A percentile compares a stretch with the other conserved stretches of the same genome.
Conservation (phyloP, 257 asterid genomes). For the Echites panduratus region DNA sequence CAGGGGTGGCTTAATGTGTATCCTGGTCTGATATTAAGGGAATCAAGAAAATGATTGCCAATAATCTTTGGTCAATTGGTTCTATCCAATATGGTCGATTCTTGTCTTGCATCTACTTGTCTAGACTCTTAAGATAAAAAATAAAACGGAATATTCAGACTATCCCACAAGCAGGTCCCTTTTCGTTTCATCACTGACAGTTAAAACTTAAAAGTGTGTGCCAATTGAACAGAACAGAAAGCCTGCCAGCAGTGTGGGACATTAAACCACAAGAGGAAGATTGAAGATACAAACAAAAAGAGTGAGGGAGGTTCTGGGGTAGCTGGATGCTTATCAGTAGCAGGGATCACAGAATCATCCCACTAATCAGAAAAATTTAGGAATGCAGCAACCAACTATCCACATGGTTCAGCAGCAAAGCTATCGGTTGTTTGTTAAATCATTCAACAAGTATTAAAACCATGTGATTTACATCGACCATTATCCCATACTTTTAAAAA, state of each 20-base stretch:
- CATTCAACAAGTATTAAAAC: neutral
- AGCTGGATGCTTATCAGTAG: too few species aligned
- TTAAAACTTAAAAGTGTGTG: neutral
- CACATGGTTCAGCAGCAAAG: neutral
- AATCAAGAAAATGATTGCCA: neutral
- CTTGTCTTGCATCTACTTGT: neutral
- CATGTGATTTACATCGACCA: neutral
- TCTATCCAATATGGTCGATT: neutral
- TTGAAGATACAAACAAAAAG: slow-evolving; percentile 1
- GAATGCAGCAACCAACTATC: neutral
- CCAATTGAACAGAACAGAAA: neutral
- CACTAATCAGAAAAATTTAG: too few species aligned
- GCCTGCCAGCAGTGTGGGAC: slow-evolving; percentile 16
- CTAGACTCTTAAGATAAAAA: neutral
- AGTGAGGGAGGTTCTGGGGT: neutral
- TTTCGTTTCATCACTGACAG: neutral
- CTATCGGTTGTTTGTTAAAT: neutral
- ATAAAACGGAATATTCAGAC: neutral
- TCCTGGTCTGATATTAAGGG: neutral
- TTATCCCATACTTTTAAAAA: neutral
- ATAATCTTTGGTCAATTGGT: neutral
- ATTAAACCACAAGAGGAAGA: neutral
- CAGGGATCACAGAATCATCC: neutral
- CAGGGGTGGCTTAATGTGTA: neutral
- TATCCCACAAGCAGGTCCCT: neutral